A percentile compares a stretch with the other conserved stretches of the same genome.
Evolutionary conservation across 2,329 filamentous ascomycete genomes (phyloP).

Genomic region (Rhynchosporium graminicola): DNA sequence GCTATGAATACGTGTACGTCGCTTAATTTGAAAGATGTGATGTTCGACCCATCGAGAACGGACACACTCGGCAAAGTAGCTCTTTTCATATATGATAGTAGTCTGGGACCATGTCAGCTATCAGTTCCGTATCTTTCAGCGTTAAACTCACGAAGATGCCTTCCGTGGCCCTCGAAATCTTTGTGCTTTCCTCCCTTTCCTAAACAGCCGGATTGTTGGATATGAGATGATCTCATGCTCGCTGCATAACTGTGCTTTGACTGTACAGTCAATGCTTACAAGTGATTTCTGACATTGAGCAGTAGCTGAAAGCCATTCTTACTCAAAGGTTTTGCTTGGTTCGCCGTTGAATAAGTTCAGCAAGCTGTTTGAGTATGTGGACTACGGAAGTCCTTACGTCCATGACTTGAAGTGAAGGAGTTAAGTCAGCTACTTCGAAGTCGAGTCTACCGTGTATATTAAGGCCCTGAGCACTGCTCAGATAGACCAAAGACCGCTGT

Average conservation of each 20-base stretch:
- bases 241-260: constrained; percentile 43
- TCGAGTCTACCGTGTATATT: not conserved
- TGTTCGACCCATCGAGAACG: constrained; percentile 35
- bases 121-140: constrained; percentile 9
- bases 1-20: constrained; percentile 50
- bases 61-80: constrained; percentile 38
- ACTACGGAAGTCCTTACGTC: constrained; percentile 22
- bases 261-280: constrained; percentile 47
- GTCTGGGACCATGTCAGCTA: constrained; percentile 22
- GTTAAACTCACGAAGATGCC: constrained; percentile 41
- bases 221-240: constrained; percentile 48
- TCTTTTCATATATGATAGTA: constrained; percentile 39
- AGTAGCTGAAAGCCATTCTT: constrained; percentile 28
- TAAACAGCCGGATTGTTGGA: constrained; percentile 49
- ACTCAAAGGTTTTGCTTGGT: constrained; percentile 26
- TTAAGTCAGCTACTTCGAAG: not conserved
- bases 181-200: constrained; percentile 39
- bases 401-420: constrained; percentile 17
- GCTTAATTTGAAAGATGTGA: constrained; percentile 40
- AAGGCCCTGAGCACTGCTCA: not conserved
- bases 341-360: constrained; percentile 18
- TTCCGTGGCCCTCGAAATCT: constrained; percentile 49
- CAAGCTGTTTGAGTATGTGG: not conserved
- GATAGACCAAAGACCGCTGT: constrained; percentile 14
- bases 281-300: constrained; percentile 33